Evolutionary conservation across 805 yeast species (phyloP).

Genomic region (Teunomyces barrocoloradensis): DNA sequence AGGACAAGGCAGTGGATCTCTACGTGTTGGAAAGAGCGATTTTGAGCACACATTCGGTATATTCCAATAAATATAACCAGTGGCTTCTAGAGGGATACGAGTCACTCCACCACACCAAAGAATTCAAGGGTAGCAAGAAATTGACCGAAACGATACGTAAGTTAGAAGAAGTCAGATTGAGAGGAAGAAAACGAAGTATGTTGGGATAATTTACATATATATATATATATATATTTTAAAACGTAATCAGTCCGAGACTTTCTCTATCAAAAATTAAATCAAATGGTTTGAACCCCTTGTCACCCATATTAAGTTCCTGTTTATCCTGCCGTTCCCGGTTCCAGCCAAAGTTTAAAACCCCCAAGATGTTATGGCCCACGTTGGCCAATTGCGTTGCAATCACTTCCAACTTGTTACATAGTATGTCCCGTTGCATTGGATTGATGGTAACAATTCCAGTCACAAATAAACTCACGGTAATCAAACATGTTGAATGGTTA

Average conservation of each 20-base stretch:
- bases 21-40: slow-evolving; percentile 93
- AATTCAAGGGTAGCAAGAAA: slow-evolving; percentile 33
- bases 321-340: slow-evolving; percentile 7
- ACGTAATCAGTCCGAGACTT: slow-evolving; percentile 8
- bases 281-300: slow-evolving; percentile 11
- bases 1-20: slow-evolving; percentile 96
- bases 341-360: slow-evolving; percentile 8
- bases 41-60: slow-evolving; percentile 81
- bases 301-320: slow-evolving; percentile 5
- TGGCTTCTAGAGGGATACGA: slow-evolving; percentile 76
- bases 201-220: slow-evolving; percentile 48
- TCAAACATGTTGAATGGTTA: slow-evolving; percentile 9
- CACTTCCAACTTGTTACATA: slow-evolving; percentile 1
- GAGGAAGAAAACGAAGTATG: slow-evolving; percentile 96
- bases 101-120: slow-evolving; percentile 29
- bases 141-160: slow-evolving; percentile 56
- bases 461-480: slow-evolving; percentile 10
- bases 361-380: slow-evolving; percentile 10
- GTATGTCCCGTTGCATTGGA: slow-evolving; percentile 1
- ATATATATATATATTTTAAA: background rate
- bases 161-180: slow-evolving; percentile 78
- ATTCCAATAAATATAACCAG: slow-evolving; percentile 57
- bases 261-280: slow-evolving; percentile 12
- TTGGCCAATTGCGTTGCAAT: slow-evolving; percentile 5
- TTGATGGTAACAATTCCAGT: slow-evolving; percentile 6